Evolutionary conservation across 2,329 filamentous ascomycete species (phyloP), one percentile per base, ranked within the genome.

Genomic region (Arthrobotrys sinensis): DNA sequence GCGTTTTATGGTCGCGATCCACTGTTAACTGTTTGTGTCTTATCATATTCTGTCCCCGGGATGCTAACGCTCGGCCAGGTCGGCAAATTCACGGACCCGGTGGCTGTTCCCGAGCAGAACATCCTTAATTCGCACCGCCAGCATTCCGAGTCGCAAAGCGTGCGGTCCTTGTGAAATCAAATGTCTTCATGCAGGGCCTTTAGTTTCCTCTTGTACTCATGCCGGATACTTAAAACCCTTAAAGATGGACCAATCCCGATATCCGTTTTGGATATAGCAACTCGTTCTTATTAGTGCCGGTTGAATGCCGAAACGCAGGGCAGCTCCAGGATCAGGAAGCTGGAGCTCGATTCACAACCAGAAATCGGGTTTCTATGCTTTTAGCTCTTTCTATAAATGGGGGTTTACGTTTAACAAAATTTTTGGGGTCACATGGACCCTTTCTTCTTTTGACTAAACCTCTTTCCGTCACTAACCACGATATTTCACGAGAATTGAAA

Each of bases 281-380:
- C 32, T 66, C 57, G 43, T 52, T 64, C 64, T 52, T 55, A 57
- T 52, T 77, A 77, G 72, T 62, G 72, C 72, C 72, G 72, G 72
- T 77, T 77, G 72, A 77, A 77, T 77, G 72, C 72, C 72, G 72
- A 77, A 77, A 77, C 72, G 72, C 72, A 77, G 72, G 72, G 72
- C 72, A 77, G 72, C 72, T 77, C 72, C 50, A 70, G 72, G 72
- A 77, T 77, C 65, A 77, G 72, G 72, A 77, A 77, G 72, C 72
- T 77, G 72, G 72, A 77, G 72, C 72, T 77, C 72, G 40, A 70
- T 32, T 55, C 24, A 32, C 32, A 32, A 53, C 72, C 55, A 66
- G 60, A 70, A 46, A 43, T 70, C 50, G 72, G 65, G 66, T 62
- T 66, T 43, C 14, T 32, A 46, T 68, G 36, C 43, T 28, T 63